phyloP scores from a whole-genome alignment of 192 early-diverging fungal species.

The Coemansia erecta region DNA sequence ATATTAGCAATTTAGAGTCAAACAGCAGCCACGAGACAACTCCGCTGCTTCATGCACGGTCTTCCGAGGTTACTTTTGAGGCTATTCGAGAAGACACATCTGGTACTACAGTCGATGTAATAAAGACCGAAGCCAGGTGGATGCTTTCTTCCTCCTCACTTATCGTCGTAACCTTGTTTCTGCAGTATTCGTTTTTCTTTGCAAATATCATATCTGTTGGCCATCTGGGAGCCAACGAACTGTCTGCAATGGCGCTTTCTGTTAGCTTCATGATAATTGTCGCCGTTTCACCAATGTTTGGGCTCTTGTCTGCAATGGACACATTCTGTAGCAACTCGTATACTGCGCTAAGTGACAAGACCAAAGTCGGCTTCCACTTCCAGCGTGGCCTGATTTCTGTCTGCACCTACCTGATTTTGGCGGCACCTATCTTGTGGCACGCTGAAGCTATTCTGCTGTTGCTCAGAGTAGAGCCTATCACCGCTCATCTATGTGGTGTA shows the following conservation, averaged over 20 bases:
- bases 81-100: not conserved
- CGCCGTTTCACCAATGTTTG: conserved; percentile 49
- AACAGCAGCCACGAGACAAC: not conserved
- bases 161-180: conserved; percentile 53
- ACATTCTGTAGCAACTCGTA: too few relatives aligned
- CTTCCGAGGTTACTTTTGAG: not conserved
- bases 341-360: conserved; percentile 52
- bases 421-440: conserved; percentile 65
- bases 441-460: conserved; percentile 64
- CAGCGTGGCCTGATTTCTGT: conserved; percentile 62
- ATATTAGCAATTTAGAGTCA: not conserved
- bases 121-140: not conserved
- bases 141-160: conserved; percentile 18
- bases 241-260: conserved; percentile 58
- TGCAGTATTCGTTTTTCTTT: conserved; percentile 58
- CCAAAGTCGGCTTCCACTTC: conserved; percentile 41
- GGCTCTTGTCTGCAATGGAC: conserved; percentile 56
- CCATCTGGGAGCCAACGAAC: conserved; percentile 50
- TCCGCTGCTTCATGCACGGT: not conserved
- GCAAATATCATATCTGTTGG: conserved; percentile 58
- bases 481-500: conserved; percentile 54
- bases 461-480: conserved; percentile 63
- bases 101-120: not conserved
- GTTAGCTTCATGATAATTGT: conserved; percentile 56
- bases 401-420: conserved; percentile 45